These are phyloP conservation scores for Colletotrichum scovillei DNA, from an alignment of 2,329 filamentous ascomycete genomes.

Conservation along the genomic window DNA sequence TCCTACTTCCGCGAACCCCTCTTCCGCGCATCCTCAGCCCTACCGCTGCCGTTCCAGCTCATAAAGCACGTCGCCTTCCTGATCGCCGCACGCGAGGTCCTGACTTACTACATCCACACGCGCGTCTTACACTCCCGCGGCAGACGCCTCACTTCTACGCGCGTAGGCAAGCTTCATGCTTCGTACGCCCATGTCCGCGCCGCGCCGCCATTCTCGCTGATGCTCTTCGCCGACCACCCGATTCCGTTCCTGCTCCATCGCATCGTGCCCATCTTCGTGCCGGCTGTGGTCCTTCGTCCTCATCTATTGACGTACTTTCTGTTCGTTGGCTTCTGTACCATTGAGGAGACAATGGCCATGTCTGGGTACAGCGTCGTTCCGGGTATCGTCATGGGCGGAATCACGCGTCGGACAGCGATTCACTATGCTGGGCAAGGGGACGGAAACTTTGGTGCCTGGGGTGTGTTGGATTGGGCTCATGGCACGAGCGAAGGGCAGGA, in stretches of 20 bases:
- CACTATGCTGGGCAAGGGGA: conserved; percentile 68
- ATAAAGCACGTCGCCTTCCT: conserved; percentile 60
- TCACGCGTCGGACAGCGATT: conserved; percentile 55
- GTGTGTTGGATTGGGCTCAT: conserved; percentile 70
- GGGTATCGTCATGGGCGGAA: conserved; percentile 64
- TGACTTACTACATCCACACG: conserved; percentile 82
- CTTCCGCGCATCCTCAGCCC: conserved; percentile 59
- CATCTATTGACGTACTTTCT: conserved; percentile 80
- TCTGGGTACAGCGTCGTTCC: conserved; percentile 74
- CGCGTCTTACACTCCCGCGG: conserved; percentile 70
- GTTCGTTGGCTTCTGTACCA: conserved; percentile 70
- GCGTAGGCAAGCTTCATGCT: conserved; percentile 55
- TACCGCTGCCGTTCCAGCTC: conserved; percentile 66
- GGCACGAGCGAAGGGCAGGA: conserved; percentile 65
- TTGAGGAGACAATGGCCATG: conserved; percentile 75
- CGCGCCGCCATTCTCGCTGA: conserved; percentile 70
- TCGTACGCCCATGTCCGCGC: conserved; percentile 62
- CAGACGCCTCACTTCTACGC: conserved; percentile 36
- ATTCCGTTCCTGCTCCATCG: conserved; percentile 70
- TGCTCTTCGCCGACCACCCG: conserved; percentile 76
- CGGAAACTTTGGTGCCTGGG: conserved; percentile 72
- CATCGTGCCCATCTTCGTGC: conserved; percentile 74
- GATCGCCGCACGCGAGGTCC: conserved; percentile 61
- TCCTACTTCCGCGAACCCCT: conserved; percentile 50
- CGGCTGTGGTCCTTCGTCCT: conserved; percentile 72